Evolutionary conservation across 148 eudicot species (phyloP).

Genomic region (Talinum fruticosum): DNA sequence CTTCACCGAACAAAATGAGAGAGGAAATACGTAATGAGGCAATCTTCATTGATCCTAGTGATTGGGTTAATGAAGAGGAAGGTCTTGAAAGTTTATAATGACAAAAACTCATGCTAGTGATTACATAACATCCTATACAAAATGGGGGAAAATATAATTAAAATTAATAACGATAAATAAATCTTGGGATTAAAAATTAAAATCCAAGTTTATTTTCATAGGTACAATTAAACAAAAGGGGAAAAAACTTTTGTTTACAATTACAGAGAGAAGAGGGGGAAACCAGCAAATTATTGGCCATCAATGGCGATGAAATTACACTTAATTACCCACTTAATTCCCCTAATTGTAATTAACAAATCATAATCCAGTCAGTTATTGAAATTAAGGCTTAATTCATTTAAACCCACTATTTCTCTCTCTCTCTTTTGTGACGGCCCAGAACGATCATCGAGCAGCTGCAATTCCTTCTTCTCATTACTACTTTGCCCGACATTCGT

Average conservation of each 20-base stretch:
- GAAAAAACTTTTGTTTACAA: no score
- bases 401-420: neutral
- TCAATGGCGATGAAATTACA: neutral
- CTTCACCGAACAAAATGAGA: neutral
- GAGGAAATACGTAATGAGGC: neutral
- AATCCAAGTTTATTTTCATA: no score
- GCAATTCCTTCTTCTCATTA: neutral
- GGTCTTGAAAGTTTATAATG: neutral
- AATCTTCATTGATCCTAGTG: neutral
- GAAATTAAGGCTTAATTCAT: neutral
- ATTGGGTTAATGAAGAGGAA: neutral
- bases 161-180: no score
- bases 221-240: no score
- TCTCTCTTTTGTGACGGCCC: neutral
- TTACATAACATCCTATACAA: no score
- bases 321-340: neutral
- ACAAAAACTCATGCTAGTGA: no score
- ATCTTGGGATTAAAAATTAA: no score
- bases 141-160: no score
- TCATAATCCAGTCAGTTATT: neutral
- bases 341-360: neutral
- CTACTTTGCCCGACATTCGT: neutral
- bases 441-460: neutral
- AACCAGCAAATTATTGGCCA: neutral
- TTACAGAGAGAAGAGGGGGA: neutral